Evolutionary conservation across 2,329 filamentous ascomycete species (phyloP).

Genomic region (Xylariaceae sp.): DNA sequence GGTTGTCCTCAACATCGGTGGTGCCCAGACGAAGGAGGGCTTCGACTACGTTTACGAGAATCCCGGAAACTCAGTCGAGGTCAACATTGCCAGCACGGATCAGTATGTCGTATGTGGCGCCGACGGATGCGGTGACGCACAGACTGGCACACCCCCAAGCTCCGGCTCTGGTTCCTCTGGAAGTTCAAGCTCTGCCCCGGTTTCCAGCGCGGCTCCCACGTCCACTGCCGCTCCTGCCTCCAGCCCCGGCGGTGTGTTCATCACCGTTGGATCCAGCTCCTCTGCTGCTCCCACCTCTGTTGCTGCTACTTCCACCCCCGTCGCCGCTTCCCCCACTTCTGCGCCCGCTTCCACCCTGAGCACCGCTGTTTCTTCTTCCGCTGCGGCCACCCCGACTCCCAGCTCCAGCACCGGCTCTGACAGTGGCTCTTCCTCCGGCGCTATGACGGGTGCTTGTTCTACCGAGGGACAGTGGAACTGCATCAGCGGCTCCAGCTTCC

Average conservation of each 20-base stretch:
- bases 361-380: constrained; percentile 19
- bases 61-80: constrained; percentile 57
- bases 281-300: constrained; percentile 16
- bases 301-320: constrained; percentile 19
- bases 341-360: constrained; percentile 15
- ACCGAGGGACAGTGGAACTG: constrained; percentile 53
- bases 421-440: constrained; percentile 5
- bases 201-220: too few relatives aligned
- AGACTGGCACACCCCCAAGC: constrained; percentile 28
- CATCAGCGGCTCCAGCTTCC: constrained; percentile 46
- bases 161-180: constrained; percentile 9
- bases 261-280: constrained; percentile 31
- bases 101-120: constrained; percentile 32
- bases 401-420: constrained; percentile 21
- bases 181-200: constrained; percentile 2
- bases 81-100: constrained; percentile 34
- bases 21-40: constrained; percentile 33
- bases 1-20: constrained; percentile 66
- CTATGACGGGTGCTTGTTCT: constrained; percentile 40
- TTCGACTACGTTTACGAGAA: constrained; percentile 64
- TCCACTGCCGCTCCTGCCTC: constrained; percentile 14
- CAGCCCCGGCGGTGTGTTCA: constrained; percentile 30
- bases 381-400: constrained; percentile 20
- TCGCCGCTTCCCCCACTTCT: constrained; percentile 12
- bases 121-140: constrained; percentile 15